A percentile compares a stretch with the other conserved stretches of the same genome.
Evolutionary conservation across 2,329 filamentous ascomycete species (phyloP).

Genomic region (Neocucurbitaria cava): DNA sequence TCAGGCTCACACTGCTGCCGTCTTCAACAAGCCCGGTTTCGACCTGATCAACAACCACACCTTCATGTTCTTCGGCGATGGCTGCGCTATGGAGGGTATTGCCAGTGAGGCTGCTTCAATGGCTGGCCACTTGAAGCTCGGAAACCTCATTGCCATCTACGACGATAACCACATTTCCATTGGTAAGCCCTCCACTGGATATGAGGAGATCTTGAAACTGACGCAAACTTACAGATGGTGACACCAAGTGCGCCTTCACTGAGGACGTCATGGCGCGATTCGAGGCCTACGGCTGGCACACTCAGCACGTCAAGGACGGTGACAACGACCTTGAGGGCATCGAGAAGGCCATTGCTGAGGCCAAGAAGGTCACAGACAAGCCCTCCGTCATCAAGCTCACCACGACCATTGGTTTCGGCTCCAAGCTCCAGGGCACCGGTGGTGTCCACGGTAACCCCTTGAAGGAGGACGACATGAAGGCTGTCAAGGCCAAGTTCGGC

Average conservation of each 20-base stretch:
- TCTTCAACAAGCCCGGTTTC: constrained; percentile 97
- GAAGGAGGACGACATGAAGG: constrained; percentile 91
- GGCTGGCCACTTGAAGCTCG: constrained; percentile 95
- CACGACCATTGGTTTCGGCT: constrained; percentile 97
- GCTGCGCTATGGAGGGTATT: constrained; percentile 98
- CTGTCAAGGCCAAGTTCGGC: constrained; percentile 93
- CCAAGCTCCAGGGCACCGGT: constrained; percentile 88
- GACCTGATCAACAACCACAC: constrained; percentile 96
- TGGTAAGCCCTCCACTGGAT: constrained; percentile 54
- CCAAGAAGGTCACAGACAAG: constrained; percentile 91
- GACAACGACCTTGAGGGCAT: constrained; percentile 88
- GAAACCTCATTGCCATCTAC: constrained; percentile 95
- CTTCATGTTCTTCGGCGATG: constrained; percentile 95
- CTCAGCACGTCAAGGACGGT: constrained; percentile 81
- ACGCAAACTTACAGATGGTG: constrained; percentile 69
- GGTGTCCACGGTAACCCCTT: constrained; percentile 96
- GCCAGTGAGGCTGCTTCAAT: constrained; percentile 89
- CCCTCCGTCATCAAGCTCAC: constrained; percentile 95
- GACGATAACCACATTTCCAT: constrained; percentile 98
- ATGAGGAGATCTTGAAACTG: constrained; percentile 9
- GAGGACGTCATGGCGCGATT: constrained; percentile 96
- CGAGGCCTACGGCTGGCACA: constrained; percentile 97
- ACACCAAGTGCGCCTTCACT: constrained; percentile 95
- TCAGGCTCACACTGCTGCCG: constrained; percentile 86
- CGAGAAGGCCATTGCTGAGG: constrained; percentile 84